A percentile compares a stretch with the other conserved stretches of the same genome.
Conservation (phyloP, 148 eudicot species). For the Oxyria digyna region DNA sequence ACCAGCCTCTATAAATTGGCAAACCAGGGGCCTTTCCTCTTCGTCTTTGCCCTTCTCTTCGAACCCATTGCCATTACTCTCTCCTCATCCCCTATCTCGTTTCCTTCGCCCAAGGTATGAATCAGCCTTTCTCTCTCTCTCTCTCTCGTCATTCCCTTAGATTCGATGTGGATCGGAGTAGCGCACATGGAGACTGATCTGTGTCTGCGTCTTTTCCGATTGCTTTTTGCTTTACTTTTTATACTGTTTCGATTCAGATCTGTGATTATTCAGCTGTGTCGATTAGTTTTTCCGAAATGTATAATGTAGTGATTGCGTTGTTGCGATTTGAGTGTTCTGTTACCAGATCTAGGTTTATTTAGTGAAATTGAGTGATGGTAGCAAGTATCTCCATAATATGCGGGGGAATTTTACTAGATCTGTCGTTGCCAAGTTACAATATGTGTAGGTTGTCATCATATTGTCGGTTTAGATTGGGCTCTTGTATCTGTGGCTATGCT, state of each 20-base stretch:
- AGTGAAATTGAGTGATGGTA: neutral
- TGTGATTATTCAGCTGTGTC: neutral
- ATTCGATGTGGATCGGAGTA: no score
- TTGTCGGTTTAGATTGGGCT: no score
- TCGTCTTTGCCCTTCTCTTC: neutral
- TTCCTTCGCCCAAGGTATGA: neutral
- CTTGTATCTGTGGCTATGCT: neutral
- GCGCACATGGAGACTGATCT: neutral
- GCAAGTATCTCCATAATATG: neutral
- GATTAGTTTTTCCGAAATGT: neutral
- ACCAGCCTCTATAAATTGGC: neutral
- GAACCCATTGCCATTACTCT: neutral
- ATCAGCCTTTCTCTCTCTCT: neutral
- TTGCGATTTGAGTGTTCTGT: neutral
- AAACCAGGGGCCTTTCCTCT: neutral
- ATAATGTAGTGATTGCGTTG: neutral
- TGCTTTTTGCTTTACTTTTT: neutral
- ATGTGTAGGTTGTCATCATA: neutral
- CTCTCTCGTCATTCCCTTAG: neutral
- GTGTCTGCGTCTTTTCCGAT: neutral
- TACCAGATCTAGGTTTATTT: neutral
- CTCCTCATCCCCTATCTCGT: neutral
- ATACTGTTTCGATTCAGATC: neutral
- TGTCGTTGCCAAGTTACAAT: neutral
- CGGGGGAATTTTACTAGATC: neutral